phyloP scores from a whole-genome alignment of 169 alveolate genomes.

The Plasmodium coatneyi region DNA sequence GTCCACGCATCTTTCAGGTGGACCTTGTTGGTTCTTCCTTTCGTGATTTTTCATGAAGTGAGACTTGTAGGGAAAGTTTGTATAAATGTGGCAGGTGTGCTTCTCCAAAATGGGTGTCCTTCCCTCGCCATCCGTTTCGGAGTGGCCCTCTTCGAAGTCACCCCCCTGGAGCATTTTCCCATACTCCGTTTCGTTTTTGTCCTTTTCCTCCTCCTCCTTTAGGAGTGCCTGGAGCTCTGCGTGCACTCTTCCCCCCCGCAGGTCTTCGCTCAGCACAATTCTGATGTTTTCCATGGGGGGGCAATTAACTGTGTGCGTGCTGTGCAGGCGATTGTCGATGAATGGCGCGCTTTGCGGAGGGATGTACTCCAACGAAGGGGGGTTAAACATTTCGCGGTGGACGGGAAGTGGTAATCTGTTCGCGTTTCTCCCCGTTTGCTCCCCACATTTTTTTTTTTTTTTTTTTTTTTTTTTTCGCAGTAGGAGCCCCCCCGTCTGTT shows the following conservation, averaged over 20 bases:
- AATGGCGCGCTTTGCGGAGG: background rate
- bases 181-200: conserved; percentile 29
- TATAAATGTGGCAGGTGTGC: conserved; percentile 37
- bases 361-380: background rate
- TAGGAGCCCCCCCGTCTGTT: background rate
- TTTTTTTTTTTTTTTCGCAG: background rate
- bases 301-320: background rate
- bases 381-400: background rate
- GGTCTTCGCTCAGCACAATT: conserved; percentile 47
- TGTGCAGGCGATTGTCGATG: background rate
- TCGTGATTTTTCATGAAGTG: conserved; percentile 31
- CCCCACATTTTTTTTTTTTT: background rate
- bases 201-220: conserved; percentile 32
- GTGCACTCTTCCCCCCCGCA: conserved; percentile 20
- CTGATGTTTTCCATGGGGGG: conserved; percentile 51
- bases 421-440: background rate
- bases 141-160: background rate
- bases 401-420: background rate
- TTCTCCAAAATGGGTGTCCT: background rate
- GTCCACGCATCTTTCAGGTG: background rate
- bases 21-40: background rate
- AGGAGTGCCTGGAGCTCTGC: background rate
- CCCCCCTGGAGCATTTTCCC: conserved; percentile 32
- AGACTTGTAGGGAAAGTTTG: conserved; percentile 49
- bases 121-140: background rate